Evolutionary conservation across 345 rosid species (phyloP).

Genomic region (Leavenworthia alabamica): DNA sequence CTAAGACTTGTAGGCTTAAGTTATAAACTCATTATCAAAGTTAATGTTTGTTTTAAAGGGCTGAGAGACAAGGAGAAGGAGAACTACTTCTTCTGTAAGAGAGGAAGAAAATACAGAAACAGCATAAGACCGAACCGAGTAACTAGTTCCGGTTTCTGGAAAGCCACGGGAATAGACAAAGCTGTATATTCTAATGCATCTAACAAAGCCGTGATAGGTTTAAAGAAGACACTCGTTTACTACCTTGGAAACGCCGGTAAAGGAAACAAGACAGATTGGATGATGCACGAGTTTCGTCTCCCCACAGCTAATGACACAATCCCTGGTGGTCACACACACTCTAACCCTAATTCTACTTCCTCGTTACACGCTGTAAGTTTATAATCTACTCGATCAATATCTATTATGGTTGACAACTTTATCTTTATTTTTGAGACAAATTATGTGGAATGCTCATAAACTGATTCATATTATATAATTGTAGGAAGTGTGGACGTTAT

Average conservation of each 20-base stretch:
- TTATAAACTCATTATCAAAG: neutral
- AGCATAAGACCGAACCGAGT: constrained; percentile 92
- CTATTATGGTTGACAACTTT: neutral
- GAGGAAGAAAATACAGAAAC: constrained; percentile 88
- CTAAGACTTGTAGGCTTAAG: too few relatives aligned
- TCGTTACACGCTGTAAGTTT: constrained; percentile 61
- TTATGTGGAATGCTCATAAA: neutral
- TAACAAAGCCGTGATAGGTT: constrained; percentile 55
- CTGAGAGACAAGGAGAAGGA: constrained; percentile 47
- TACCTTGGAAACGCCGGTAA: constrained; percentile 87
- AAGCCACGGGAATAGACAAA: constrained; percentile 94
- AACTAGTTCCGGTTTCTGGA: constrained; percentile 94
- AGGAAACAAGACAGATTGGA: constrained; percentile 97
- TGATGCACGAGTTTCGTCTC: constrained; percentile 99
- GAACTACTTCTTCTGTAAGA: constrained; percentile 76
- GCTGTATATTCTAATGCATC: constrained; percentile 45
- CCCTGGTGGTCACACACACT: constrained; percentile 2
- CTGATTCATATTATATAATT: neutral
- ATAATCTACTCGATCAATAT: neutral
- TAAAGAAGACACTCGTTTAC: constrained; percentile 86
- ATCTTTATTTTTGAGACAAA: neutral
- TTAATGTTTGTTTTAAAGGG: constrained; percentile 5
- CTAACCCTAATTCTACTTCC: constrained; percentile 22
- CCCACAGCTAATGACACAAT: constrained; percentile 33
- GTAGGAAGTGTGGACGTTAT: constrained; percentile 90